Evolutionary conservation across 176 grass and related monocot genomes (phyloP).

Genomic region (Aegilops umbellulata): DNA sequence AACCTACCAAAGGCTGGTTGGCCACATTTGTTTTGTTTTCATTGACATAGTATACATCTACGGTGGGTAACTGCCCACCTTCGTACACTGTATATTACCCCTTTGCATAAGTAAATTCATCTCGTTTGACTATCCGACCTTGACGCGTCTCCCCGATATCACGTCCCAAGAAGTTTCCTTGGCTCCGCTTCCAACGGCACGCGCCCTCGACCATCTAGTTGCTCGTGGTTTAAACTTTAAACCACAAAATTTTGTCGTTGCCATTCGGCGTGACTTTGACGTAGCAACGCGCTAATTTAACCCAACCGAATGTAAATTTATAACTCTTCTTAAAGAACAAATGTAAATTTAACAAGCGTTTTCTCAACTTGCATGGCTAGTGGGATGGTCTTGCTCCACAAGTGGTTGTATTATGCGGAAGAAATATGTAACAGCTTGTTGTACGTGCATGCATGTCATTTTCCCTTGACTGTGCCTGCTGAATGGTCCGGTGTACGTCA

Average conservation of each 20-base stretch:
- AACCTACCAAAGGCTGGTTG: not conserved
- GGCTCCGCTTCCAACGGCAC: not conserved
- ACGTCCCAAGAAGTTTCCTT: not conserved
- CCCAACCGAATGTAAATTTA: no score
- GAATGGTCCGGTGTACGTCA: not conserved
- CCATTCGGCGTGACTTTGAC: not conserved
- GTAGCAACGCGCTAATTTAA: not conserved
- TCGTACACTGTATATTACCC: not conserved
- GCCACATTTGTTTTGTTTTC: not conserved
- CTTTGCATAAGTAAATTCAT: not conserved
- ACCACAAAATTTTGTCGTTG: not conserved
- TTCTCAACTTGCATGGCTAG: not conserved
- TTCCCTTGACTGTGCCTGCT: not conserved
- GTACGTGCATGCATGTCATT: not conserved
- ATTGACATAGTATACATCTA: not conserved
- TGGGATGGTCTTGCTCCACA: no score
- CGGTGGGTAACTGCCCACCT: not conserved
- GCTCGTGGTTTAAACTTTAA: not conserved
- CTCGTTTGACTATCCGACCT: not conserved
- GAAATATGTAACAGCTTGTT: not conserved
- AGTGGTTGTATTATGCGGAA: not conserved
- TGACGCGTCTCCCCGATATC: not conserved
- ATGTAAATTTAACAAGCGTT: no score
- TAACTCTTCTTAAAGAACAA: no score
- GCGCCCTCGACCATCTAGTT: not conserved